Base-by-base conservation (phyloP, 345 rosid species). In the Ceriops decandra region DNA sequence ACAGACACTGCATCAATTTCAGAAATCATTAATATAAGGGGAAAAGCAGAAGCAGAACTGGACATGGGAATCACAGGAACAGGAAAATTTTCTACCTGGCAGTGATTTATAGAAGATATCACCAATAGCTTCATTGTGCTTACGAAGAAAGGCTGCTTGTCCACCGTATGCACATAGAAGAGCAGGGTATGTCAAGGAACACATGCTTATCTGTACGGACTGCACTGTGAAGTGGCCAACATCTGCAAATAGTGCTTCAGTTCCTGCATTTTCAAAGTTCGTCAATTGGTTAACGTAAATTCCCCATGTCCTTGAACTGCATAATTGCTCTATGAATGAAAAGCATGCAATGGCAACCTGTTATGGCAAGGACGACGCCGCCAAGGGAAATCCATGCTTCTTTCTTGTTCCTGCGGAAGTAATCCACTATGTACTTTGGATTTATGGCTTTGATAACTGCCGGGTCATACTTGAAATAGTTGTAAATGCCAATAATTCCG, bases 61-160 rank as follows among this genome's bases (percentile, higher is more conserved):
- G 10, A 32, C 5, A 16, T 16, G 17, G 21, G 36, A 56, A 20
- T 21, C 36, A 58, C n/a, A 5, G 19, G 8, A 3, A 30, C 6
- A 2, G 4, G 51, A 17, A 35, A 33, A 33, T 11, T 17, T 21
- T 32, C 17, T 9, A 83, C 87, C 77, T 64, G 81, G 88, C 13
- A 72, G 53, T 0, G 85, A 72, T 65, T 76, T 38, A 59, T 24
- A 82, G 70, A 82, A 82, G 0, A 82, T 58, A 8, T 77, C 71
- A 0, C 52, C 7, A 13, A 82, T 84, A 6, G 60, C 58, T 24
- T 63, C 35, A 1, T 30, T 64, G 73, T 82, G 74, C 67, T 75
- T 79, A 49, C 75, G 70, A 22, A 85, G 85, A 67, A 68, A 81
- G 26, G 88, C 74, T 7, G 85, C 79, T 57, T 82, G 85, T 21